Percentiles rank a stretch among this genome's conserved stretches.
Conservation (phyloP, 2,329 filamentous ascomycete species). For the Nemania diffusa region DNA sequence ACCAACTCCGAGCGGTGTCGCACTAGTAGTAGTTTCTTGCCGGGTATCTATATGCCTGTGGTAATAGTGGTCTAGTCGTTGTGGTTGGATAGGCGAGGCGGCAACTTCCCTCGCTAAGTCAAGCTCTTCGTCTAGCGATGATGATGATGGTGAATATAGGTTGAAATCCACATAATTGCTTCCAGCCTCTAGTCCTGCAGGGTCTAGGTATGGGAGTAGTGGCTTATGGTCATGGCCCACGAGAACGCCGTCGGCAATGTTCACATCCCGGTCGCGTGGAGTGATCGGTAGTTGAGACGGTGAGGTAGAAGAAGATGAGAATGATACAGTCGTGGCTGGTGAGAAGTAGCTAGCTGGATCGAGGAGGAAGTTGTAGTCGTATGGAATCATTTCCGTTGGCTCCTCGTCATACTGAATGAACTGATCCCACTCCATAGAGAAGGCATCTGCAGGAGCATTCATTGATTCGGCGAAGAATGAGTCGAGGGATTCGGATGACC, state of each 20-base stretch:
- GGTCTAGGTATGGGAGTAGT: constrained; percentile 56
- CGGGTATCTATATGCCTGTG: neutral
- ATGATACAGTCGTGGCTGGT: constrained; percentile 45
- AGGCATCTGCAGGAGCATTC: constrained; percentile 28
- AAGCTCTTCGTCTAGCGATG: constrained; percentile 62
- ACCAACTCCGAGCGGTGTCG: neutral
- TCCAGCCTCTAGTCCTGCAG: constrained; percentile 49
- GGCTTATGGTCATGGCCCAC: constrained; percentile 35
- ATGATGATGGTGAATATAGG: constrained; percentile 63
- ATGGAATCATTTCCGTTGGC: constrained; percentile 46
- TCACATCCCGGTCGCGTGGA: constrained; percentile 38
- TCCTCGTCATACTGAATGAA: constrained; percentile 59
- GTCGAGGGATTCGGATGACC: constrained; percentile 38
- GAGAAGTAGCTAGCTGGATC: constrained; percentile 57
- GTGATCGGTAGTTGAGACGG: constrained; percentile 49
- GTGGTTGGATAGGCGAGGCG: constrained; percentile 34
- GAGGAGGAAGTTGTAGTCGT: constrained; percentile 59
- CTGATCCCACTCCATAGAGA: constrained; percentile 56
- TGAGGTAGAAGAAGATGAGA: constrained; percentile 47
- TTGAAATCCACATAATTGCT: constrained; percentile 66
- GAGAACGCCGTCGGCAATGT: constrained; percentile 23
- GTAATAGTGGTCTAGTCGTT: constrained; percentile 1
- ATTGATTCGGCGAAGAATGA: constrained; percentile 38
- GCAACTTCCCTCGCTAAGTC: constrained; percentile 43
- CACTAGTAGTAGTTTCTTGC: constrained; percentile 1